These are phyloP conservation scores for Fraxinus albicans DNA, from an alignment of 305 asterid species.

Conservation along the genomic window DNA sequence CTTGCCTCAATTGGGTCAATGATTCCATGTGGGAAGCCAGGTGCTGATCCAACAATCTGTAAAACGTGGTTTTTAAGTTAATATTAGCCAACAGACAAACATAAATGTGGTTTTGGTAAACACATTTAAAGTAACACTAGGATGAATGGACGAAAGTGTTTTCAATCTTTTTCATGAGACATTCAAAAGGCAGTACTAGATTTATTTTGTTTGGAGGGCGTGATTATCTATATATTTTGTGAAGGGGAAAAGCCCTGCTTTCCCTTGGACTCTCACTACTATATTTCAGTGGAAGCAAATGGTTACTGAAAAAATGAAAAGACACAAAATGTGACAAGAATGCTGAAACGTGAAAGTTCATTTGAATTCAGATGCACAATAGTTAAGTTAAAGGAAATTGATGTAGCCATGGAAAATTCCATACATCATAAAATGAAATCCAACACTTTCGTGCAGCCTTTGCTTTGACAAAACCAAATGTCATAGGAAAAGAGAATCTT, in stretches of 20 bases:
- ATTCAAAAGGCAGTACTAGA: not conserved
- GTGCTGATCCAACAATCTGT: conserved; percentile 99
- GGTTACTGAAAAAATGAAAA: not conserved
- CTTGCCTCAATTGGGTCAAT: conserved; percentile 95
- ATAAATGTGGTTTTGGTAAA: conserved; percentile 4
- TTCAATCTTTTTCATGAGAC: not conserved
- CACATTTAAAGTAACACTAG: not conserved
- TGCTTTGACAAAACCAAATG: not conserved
- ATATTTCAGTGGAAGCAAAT: not conserved
- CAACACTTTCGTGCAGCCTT: not conserved
- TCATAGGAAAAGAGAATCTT: conserved; percentile 15
- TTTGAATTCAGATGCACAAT: conserved; percentile 7
- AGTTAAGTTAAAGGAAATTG: conserved; percentile 24
- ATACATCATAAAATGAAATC: not conserved
- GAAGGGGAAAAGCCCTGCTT: not conserved
- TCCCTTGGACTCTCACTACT: not conserved
- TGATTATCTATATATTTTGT: not conserved
- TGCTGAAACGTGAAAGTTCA: conserved; percentile 13
- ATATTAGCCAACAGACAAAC: conserved; percentile 13
- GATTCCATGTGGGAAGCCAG: conserved; percentile 99
- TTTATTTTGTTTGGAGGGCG: not conserved
- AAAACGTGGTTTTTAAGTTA: conserved; percentile 13
- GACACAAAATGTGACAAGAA: not conserved
- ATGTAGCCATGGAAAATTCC: conserved; percentile 1
- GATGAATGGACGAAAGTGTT: not conserved